Evolutionary conservation across 805 yeast species (phyloP), one percentile per base, ranked within the genome.

Genomic region (Myxozyma mucilagina): DNA sequence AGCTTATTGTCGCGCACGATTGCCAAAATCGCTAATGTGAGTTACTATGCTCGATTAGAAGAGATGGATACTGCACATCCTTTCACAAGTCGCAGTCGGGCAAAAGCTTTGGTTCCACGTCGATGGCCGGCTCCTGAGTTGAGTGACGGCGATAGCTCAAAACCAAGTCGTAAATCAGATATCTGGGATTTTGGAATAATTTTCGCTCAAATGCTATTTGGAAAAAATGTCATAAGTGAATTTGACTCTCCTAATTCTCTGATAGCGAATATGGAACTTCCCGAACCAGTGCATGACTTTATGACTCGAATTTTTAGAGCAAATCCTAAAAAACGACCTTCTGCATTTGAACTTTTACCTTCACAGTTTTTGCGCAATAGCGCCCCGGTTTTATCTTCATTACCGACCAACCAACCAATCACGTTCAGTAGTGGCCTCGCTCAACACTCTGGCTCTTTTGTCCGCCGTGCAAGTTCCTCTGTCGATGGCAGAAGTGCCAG

Each of bases 111-210:
- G 11, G 59, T 47, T 18, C 58, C 66, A 11, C 53, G 66, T 10
- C 55, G 66, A 0, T 92, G 97, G 97, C 75, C 73, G 11, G 96
- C 97, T 0, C 97, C 98, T 0, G 97, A 92, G 71, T 65, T 86
- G 31, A 60, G 14, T n/a, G 47, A 44, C 32, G 65, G 59, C 10
- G 71, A 73, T 61, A 72, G 68, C 41, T 71, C 73, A 39, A 82
- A 80, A 59, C 86, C 88, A 13, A 87, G 87, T 59, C 78, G 91
- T 41, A 89, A 90, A 72, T 86, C 97, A 0, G 99, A 94, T 76
- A 87, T 94, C 9, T 94, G 98, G 98, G 89, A 89, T 70, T 75
- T 91, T 43, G 99, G 97, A 7, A 89, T 89, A 0, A 72, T 88
- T 6, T 86, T 93, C 66, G 79, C 85, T 16, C 84, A 87, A 64